phyloP scores from a whole-genome alignment of 345 rosid genomes.

The Bruguiera gymnorhiza region DNA sequence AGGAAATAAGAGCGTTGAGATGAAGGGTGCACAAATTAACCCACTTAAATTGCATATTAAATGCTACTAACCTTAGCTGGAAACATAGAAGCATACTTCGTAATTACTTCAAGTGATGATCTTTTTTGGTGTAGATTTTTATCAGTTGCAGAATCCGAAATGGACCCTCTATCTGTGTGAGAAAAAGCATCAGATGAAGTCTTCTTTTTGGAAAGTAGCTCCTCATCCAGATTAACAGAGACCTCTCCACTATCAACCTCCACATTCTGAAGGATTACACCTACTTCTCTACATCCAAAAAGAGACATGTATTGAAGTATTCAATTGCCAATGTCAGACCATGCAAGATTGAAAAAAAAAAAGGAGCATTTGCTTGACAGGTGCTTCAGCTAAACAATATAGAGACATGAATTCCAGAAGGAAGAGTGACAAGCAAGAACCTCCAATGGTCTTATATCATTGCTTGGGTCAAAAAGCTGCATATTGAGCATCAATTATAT shows the following conservation, averaged over 20 bases:
- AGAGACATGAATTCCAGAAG: neutral
- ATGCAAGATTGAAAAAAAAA: conserved; percentile 3
- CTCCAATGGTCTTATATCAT: neutral
- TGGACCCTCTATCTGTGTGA: conserved; percentile 35
- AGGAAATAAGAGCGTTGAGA: neutral
- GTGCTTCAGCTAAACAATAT: neutral
- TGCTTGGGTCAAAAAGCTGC: neutral
- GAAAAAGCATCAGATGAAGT: conserved; percentile 37
- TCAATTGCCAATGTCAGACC: conserved; percentile 12
- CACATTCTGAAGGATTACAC: conserved; percentile 62
- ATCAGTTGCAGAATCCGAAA: conserved; percentile 34
- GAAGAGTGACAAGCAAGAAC: neutral
- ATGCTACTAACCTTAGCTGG: conserved; percentile 80
- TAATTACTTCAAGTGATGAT: conserved; percentile 44
- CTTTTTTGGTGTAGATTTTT: conserved; percentile 46
- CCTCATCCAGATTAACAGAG: conserved; percentile 64
- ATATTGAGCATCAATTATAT: neutral
- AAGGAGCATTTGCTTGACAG: neutral
- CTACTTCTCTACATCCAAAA: conserved; percentile 65
- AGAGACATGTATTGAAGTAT: conserved; percentile 16
- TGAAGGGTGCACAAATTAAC: neutral
- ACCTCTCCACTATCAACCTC: conserved; percentile 73
- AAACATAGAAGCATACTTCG: conserved; percentile 57
- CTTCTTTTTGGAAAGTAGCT: conserved; percentile 56
- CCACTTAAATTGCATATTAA: conserved; percentile 2